phyloP scores from a whole-genome alignment of 805 yeast genomes.

The Candida ascalaphidarum region DNA sequence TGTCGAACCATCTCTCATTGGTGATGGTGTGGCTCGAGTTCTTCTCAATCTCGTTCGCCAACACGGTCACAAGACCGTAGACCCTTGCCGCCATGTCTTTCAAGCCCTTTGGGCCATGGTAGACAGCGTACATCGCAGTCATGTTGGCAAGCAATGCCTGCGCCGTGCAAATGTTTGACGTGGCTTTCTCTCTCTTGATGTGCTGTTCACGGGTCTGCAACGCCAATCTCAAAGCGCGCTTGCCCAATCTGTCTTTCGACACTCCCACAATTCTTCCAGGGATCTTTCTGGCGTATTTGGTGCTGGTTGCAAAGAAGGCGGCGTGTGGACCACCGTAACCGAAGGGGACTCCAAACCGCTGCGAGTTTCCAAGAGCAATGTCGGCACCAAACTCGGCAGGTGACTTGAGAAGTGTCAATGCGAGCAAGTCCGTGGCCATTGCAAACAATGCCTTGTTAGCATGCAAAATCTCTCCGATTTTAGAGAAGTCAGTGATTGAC shows the following conservation, averaged over 20 bases:
- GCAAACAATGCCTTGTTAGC: constrained; percentile 65
- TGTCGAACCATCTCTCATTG: constrained; percentile 76
- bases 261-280: constrained; percentile 96
- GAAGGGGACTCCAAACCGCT: constrained; percentile 95
- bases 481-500: constrained; percentile 36
- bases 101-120: constrained; percentile 90
- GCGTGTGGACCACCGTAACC: constrained; percentile 99
- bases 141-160: constrained; percentile 95
- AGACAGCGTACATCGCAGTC: constrained; percentile 91
- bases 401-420: constrained; percentile 76
- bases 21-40: constrained; percentile 35
- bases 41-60: constrained; percentile 49
- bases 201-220: constrained; percentile 98
- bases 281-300: constrained; percentile 76
- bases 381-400: constrained; percentile 88
- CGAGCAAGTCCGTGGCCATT: constrained; percentile 88
- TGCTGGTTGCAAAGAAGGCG: constrained; percentile 88
- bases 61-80: constrained; percentile 60
- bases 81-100: constrained; percentile 70
- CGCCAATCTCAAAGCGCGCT: constrained; percentile 84
- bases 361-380: constrained; percentile 85
- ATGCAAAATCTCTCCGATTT: constrained; percentile 61
- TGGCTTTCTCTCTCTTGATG: constrained; percentile 94
- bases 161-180: constrained; percentile 96
- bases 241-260: constrained; percentile 84